Base-by-base conservation (phyloP, 2,329 filamentous ascomycete species). In the Epichloe brachyelytri region DNA sequence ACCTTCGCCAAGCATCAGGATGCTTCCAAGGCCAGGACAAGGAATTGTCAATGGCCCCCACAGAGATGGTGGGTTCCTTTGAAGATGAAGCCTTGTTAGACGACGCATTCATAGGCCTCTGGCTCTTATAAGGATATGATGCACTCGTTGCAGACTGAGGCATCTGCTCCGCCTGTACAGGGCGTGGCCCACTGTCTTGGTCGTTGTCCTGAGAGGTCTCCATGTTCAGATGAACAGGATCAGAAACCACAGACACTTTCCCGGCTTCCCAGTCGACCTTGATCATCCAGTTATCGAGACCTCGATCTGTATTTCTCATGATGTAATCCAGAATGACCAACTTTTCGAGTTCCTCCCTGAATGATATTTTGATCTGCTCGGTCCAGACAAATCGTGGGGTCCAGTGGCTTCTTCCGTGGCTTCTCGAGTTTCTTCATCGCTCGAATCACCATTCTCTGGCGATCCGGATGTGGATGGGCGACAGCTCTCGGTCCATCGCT, bases 21-120 rank as follows among this genome's bases (percentile, higher is more conserved):
- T 97, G 91, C 67, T 97, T 97, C 93, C 91, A 98, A 2, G 93
- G 93, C 89, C 93, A 98, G 2, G 93, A 97, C 57, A 98, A 69
- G 57, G 89, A 96, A 68, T 98, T 98, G 67, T 98, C 93, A 58
- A 98, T 98, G 51, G 93, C 93, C 45, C 93, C 93, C 51, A 98
- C 77, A 3, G 79, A 80, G 52, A 96, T 85, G 22, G 77, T 75
- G 7, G 85, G 76, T 53, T 69, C 73, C 33, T 61, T 66, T 26
- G 59, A 74, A 20, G 70, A 74, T 22, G 70, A 74, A 8, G 70
- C 63, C 47, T 68, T 68, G 33, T 70, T 69, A 48, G 71, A 75
- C n/a, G 77, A 79, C 1, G 87, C 82, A 55, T 86, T 78, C 93
- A 97, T 98, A 2, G 85, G 85, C 62, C 91, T 84, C 58, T 91